Evolutionary conservation across 805 yeast species (phyloP).

Genomic region (Ogataea parapolymorpha): DNA sequence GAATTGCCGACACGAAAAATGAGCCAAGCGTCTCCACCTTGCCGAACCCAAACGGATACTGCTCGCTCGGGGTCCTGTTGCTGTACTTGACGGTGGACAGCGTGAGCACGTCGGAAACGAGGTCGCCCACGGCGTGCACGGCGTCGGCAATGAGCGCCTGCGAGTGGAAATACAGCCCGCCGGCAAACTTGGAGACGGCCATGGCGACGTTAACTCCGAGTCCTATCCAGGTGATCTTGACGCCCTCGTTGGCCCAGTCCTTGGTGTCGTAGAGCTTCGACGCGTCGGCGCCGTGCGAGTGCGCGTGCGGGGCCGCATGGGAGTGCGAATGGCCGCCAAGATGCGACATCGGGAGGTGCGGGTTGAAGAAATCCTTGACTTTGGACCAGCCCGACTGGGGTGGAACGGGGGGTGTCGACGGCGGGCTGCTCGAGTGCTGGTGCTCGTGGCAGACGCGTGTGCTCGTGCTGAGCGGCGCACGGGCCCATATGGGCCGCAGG

Average conservation of each 20-base stretch:
- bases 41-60: slow-evolving; percentile 87
- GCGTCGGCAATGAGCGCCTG: slow-evolving; percentile 95
- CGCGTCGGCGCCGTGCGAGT: slow-evolving; percentile 39
- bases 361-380: slow-evolving; percentile 34
- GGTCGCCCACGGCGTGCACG: slow-evolving; percentile 86
- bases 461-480: slow-evolving; percentile 1
- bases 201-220: slow-evolving; percentile 76
- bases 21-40: slow-evolving; percentile 93
- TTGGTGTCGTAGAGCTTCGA: slow-evolving; percentile 43
- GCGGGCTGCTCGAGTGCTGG: slow-evolving; percentile 3
- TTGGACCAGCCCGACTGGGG: slow-evolving; percentile 23
- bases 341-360: slow-evolving; percentile 33
- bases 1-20: slow-evolving; percentile 76
- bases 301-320: slow-evolving; percentile 36
- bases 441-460: not conserved
- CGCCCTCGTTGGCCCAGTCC: slow-evolving; percentile 71
- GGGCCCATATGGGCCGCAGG: not conserved
- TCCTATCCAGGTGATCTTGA: slow-evolving; percentile 90
- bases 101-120: slow-evolving; percentile 86
- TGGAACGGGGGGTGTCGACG: slow-evolving; percentile 12
- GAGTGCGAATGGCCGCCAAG: slow-evolving; percentile 24
- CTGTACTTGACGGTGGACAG: slow-evolving; percentile 83
- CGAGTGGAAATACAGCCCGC: slow-evolving; percentile 91
- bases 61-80: slow-evolving; percentile 49
- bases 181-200: slow-evolving; percentile 83